Evolutionary conservation across 2,329 filamentous ascomycete genomes (phyloP).

Genomic region (Colletotrichum lini): DNA sequence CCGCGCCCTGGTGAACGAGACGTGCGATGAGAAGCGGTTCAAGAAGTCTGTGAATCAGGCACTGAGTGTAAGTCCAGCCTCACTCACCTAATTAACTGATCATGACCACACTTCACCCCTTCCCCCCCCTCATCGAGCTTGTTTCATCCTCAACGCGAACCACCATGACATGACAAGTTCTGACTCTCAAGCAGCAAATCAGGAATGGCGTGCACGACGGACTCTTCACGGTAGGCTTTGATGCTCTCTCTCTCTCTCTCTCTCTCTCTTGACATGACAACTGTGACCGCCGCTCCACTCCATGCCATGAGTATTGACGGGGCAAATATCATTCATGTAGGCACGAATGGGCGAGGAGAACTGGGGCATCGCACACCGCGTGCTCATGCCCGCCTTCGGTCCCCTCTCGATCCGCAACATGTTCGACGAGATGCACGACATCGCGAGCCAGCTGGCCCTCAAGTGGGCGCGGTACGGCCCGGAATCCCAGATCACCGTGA

Average conservation of each 20-base stretch:
- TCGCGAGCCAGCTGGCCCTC: conserved; percentile 65
- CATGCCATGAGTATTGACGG: no score
- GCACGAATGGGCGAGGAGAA: conserved; percentile 42
- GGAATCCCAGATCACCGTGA: conserved; percentile 63
- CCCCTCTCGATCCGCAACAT: conserved; percentile 75
- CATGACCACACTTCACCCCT: no score
- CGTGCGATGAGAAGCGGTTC: conserved; percentile 77
- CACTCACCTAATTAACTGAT: no score
- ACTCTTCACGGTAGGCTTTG: conserved; percentile 43
- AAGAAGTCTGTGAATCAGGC: conserved; percentile 67
- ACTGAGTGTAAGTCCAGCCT: conserved; percentile 50
- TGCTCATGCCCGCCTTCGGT: conserved; percentile 79
- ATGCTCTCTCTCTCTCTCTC: no score
- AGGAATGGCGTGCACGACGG: conserved; percentile 67
- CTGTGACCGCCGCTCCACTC: not conserved
- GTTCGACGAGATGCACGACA: conserved; percentile 68
- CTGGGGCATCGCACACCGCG: conserved; percentile 70
- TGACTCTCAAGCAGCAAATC: conserved; percentile 59
- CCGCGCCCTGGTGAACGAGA: conserved; percentile 72
- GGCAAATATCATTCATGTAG: conserved; percentile 1
- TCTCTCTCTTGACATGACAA: no score
- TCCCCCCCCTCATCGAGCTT: not conserved
- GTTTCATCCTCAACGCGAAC: not conserved
- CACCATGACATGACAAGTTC: not conserved
- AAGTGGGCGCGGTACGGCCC: conserved; percentile 66